Evolutionary conservation across 2,329 filamentous ascomycete genomes (phyloP).

Genomic region (Verticillium longisporum): DNA sequence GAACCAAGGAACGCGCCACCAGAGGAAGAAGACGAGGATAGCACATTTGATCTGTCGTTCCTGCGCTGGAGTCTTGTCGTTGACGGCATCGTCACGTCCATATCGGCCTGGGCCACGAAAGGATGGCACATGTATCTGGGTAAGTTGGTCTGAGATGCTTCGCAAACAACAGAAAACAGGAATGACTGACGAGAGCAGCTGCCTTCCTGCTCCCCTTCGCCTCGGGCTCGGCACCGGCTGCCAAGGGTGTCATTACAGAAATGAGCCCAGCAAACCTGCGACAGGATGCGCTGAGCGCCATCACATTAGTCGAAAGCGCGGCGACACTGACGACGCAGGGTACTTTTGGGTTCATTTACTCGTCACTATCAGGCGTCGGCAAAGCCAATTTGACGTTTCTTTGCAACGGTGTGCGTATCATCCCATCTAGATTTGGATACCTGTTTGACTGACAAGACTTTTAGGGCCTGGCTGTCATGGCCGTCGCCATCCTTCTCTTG

Average conservation of each 20-base stretch:
- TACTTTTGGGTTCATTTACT: constrained; percentile 62
- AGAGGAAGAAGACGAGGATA: constrained; percentile 35
- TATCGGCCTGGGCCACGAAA: constrained; percentile 53
- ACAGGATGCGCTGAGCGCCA: constrained; percentile 60
- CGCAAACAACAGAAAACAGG: background rate
- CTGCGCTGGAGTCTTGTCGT: constrained; percentile 58
- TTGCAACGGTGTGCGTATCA: constrained; percentile 51
- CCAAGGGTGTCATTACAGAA: constrained; percentile 67
- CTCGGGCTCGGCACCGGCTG: constrained; percentile 61
- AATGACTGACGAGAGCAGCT: constrained; percentile 25
- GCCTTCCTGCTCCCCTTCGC: constrained; percentile 60
- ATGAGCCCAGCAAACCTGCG: constrained; percentile 58
- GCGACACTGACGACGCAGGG: constrained; percentile 57
- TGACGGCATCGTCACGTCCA: constrained; percentile 57
- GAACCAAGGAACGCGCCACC: constrained; percentile 32
- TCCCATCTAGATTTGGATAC: background rate
- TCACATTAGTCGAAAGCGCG: constrained; percentile 65
- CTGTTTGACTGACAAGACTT: constrained; percentile 6
- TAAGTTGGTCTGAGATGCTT: constrained; percentile 16
- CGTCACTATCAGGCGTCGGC: constrained; percentile 52
- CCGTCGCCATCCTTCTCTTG: constrained; percentile 35
- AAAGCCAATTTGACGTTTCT: constrained; percentile 58
- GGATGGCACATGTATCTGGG: constrained; percentile 64
- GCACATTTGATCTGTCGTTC: constrained; percentile 61
- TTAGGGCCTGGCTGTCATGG: constrained; percentile 47